Evolutionary conservation across 306 rosid species (phyloP).

Genomic region (Neltuma alba): DNA sequence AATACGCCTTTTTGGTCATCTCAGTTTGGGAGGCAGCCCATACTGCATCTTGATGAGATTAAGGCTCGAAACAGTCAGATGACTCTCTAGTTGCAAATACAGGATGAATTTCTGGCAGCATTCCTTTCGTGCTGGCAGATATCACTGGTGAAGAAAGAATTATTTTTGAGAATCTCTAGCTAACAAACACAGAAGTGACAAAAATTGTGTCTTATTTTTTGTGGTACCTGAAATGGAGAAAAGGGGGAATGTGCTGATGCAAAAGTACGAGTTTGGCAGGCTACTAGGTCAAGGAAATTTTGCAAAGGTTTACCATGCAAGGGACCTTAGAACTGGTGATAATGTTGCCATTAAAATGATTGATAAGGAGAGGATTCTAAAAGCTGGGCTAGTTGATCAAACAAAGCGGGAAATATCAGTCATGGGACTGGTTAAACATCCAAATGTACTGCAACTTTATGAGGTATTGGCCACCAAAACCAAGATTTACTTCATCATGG

Average conservation of each 20-base stretch:
- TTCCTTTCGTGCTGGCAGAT: conserved; percentile 2
- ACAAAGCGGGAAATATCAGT: conserved; percentile 45
- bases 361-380: conserved; percentile 44
- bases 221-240: conserved; percentile 38
- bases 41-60: conserved; percentile 4
- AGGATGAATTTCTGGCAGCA: conserved; percentile 4
- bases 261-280: conserved; percentile 45
- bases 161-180: conserved; percentile 1
- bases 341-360: conserved; percentile 51
- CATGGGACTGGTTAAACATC: conserved; percentile 46
- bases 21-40: conserved; percentile 10
- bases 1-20: neutral
- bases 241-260: conserved; percentile 42
- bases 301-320: conserved; percentile 54
- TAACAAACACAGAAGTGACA: neutral
- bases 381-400: conserved; percentile 39
- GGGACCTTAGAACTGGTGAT: conserved; percentile 44
- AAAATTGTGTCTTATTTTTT: conserved; percentile 26
- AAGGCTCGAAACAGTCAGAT: conserved; percentile 4
- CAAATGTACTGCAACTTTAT: conserved; percentile 43
- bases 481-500: conserved; percentile 55
- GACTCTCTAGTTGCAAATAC: conserved; percentile 21
- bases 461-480: conserved; percentile 55
- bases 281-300: conserved; percentile 53
- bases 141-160: conserved; percentile 14